phyloP scores from a whole-genome alignment of 306 rosid species.

The Trichosanthes truncata region DNA sequence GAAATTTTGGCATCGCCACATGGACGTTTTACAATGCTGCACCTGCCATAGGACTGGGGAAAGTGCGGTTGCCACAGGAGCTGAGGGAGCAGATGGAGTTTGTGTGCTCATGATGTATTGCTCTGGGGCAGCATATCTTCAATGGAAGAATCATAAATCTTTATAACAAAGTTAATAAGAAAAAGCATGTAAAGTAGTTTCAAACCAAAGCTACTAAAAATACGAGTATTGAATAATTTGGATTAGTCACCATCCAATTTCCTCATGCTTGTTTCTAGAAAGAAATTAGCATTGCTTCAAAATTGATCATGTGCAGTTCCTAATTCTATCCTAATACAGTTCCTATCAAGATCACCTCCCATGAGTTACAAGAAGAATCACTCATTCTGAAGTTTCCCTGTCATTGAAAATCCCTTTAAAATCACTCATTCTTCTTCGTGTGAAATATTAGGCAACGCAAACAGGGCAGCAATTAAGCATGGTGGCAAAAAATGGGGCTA shows the following conservation, averaged over 20 bases:
- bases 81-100: conserved; percentile 97
- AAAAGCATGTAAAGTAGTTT: not conserved
- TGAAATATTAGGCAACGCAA: no score
- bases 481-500: no score
- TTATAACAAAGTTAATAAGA: not conserved
- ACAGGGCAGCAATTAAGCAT: no score
- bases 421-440: no score
- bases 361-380: no score
- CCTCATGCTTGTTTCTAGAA: not conserved
- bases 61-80: conserved; percentile 91
- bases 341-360: no score
- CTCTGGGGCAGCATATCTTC: conserved; percentile 94
- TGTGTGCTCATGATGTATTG: conserved; percentile 98
- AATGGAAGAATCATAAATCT: conserved; percentile 6
- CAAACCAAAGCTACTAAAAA: not conserved
- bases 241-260: not conserved
- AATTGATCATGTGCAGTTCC: not conserved
- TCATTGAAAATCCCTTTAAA: no score
- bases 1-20: not conserved
- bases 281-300: not conserved
- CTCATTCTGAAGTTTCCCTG: no score
- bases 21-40: conserved; percentile 6
- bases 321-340: no score
- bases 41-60: conserved; percentile 99
- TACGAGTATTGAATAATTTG: not conserved